phyloP scores from a whole-genome alignment of 352 stramenopile genomes.

The Phytophthora aleatoria region DNA sequence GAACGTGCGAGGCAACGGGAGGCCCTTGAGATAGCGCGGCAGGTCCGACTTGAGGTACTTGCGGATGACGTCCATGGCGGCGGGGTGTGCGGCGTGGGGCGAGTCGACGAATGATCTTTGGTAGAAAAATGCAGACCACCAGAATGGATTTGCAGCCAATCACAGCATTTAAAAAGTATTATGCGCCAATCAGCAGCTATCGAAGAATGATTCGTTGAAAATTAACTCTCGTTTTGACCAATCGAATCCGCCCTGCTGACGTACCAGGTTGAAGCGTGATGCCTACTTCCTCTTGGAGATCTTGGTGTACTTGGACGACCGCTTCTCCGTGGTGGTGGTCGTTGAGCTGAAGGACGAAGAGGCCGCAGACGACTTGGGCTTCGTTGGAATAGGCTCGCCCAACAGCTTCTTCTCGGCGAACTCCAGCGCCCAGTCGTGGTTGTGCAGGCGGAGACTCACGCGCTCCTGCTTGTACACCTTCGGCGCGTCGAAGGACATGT shows the following conservation, averaged over 20 bases:
- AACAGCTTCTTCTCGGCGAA: conserved; percentile 86
- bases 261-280: neutral
- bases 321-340: conserved; percentile 47
- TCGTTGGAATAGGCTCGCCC: conserved; percentile 66
- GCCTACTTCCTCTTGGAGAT: conserved; percentile 67
- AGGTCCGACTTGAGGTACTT: conserved; percentile 82
- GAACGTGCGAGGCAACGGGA: conserved; percentile 85
- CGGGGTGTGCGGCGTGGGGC: neutral
- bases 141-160: conserved; percentile 20
- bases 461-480: conserved; percentile 92
- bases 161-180: neutral
- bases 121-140: conserved; percentile 27
- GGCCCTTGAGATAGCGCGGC: conserved; percentile 82
- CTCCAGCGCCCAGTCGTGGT: conserved; percentile 82
- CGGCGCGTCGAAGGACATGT: conserved; percentile 90
- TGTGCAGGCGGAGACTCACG: conserved; percentile 82
- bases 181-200: conserved; percentile 1
- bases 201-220: conserved; percentile 13
- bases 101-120: conserved; percentile 31
- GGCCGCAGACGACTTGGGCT: conserved; percentile 34
- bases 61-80: conserved; percentile 77
- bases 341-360: conserved; percentile 22
- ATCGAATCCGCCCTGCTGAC: conserved; percentile 9
- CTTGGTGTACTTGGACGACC: conserved; percentile 79
- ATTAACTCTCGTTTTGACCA: conserved; percentile 3